Evolutionary conservation across 169 alveolate species (phyloP).

Genomic region (Plasmodium coatneyi): DNA sequence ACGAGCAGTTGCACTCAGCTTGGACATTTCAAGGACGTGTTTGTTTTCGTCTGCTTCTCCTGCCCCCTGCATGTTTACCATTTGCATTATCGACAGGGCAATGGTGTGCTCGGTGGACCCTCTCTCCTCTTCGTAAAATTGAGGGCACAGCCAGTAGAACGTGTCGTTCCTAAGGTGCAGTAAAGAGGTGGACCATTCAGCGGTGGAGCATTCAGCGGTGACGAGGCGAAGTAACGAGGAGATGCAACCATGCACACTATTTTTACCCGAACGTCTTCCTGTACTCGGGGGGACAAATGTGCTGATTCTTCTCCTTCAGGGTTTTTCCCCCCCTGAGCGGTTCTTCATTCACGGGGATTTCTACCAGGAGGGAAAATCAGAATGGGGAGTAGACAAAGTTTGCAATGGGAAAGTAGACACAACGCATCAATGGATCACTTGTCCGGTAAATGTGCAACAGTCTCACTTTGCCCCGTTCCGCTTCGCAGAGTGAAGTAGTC

Average conservation of each 20-base stretch:
- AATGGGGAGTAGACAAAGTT: neutral
- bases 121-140: conserved; percentile 19
- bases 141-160: conserved; percentile 48
- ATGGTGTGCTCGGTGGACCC: neutral
- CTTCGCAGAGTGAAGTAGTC: conserved; percentile 21
- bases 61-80: neutral
- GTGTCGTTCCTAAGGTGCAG: conserved; percentile 9
- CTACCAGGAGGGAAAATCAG: neutral
- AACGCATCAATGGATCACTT: neutral
- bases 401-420: neutral
- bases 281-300: conserved; percentile 1
- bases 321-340: neutral
- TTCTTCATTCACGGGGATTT: conserved; percentile 22
- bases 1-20: conserved; percentile 6
- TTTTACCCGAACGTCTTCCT: conserved; percentile 4
- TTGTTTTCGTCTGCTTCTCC: conserved; percentile 33
- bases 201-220: neutral
- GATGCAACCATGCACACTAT: neutral
- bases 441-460: neutral
- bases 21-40: conserved; percentile 51
- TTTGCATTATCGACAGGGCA: conserved; percentile 1
- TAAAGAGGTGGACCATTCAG: neutral
- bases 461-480: neutral
- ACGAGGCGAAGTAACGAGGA: neutral
- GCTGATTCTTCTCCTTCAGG: neutral